Conservation (phyloP, 2,329 filamentous ascomycete species). For the Fusarium stilboides region DNA sequence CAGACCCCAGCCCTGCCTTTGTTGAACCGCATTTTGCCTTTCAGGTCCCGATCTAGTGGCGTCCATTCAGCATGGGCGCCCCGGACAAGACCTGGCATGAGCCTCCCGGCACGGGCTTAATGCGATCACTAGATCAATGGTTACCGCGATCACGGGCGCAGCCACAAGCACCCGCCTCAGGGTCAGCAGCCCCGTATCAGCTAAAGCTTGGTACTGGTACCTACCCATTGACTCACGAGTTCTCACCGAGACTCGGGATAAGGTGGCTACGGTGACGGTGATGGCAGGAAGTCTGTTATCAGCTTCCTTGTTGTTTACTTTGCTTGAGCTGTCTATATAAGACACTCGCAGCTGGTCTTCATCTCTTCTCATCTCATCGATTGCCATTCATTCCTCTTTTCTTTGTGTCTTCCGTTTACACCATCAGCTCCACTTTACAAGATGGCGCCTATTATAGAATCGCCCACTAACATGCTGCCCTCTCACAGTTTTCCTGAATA, state of each 20-base stretch:
- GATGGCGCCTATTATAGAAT: conserved; percentile 57
- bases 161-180: conserved; percentile 28
- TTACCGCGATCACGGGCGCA: conserved; percentile 39
- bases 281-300: conserved; percentile 34
- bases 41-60: conserved; percentile 49
- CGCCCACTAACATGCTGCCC: conserved; percentile 59
- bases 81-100: conserved; percentile 28
- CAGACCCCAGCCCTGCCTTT: conserved; percentile 20
- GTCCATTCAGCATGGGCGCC: conserved; percentile 27
- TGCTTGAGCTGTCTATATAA: conserved; percentile 42
- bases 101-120: conserved; percentile 28
- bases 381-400: conserved; percentile 17
- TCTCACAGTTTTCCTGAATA: conserved; percentile 64
- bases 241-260: conserved; percentile 30
- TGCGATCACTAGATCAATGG: conserved; percentile 27
- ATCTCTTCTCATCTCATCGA: conserved; percentile 18
- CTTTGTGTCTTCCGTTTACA: conserved; percentile 32
- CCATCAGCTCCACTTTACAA: conserved; percentile 38
- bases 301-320: conserved; percentile 18
- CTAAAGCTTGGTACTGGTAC: conserved; percentile 5
- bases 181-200: conserved; percentile 40
- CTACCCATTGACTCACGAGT: conserved; percentile 32
- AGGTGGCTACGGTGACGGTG: conserved; percentile 29
- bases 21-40: conserved; percentile 11
- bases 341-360: conserved; percentile 23